Base-by-base conservation (phyloP, 2,329 filamentous ascomycete genomes). In the Fusarium tupiense region DNA sequence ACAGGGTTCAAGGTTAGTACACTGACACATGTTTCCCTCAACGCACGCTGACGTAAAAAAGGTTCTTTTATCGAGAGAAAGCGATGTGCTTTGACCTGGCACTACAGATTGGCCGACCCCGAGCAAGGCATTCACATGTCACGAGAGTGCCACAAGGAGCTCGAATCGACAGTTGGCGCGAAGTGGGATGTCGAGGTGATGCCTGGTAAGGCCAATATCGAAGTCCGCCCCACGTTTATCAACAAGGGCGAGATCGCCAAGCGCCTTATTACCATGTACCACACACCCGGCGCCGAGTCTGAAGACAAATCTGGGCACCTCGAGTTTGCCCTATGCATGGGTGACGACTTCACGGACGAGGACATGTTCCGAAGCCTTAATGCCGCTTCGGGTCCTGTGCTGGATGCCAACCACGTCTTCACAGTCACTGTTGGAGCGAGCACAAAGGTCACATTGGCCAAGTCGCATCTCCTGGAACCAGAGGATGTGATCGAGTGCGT, bases 171-270 rank as follows among this genome's bases (percentile, higher is more conserved):
- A 0, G 92, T 98, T 2, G 91, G 86, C 59, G 92, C 91, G 80
- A 91, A 91, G 73, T 98, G 92, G 89, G 95, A 98, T 54, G 94
- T 98, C 8, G 96, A 98, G 79, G 95, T 99, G 68, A 98, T 98
- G 95, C 90, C 91, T 0, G 96, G 96, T 77, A 99, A 98, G 85
- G 96, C 96, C 71, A 98, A 98, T 81, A 88, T 99, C 33, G 96
- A 99, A 83, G 96, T 98, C 38, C 92, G 96, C n/a, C 96, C 96
- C 35, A 95, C 92, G 2, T 98, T 97, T 79, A 95, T 99, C 85
- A 98, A 98, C 88, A 99, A 99, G 86, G 96, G 96, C 37, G 95
- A 97, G 83, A 98, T 98, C 74, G 94, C 92, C 22, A 95, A 94
- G 84, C 91, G 92, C 11, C 88, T 99, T 24, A 91, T 98, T 43